Base-by-base conservation (phyloP, 2,329 filamentous ascomycete species). In the Nothophaeocryptopus gaeumannii region DNA sequence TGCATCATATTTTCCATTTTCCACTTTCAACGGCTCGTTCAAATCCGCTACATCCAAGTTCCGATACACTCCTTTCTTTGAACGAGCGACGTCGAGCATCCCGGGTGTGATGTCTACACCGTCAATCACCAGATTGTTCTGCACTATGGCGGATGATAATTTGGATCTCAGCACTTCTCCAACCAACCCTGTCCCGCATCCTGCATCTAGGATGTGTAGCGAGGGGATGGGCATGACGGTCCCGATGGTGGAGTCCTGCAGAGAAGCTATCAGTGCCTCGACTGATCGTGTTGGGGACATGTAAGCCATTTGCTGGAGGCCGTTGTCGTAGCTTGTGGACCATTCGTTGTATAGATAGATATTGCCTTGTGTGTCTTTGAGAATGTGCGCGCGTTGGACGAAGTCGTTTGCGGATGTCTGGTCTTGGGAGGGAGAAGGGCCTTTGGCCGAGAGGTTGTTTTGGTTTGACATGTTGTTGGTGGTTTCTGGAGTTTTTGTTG, bases 281-380 rank as follows among this genome's bases (percentile, higher is more conserved):
- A 54, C 51, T 8, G 51, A 42, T 13, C 41, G 34, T 10, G 41
- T 35, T 5, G 54, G 54, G 4, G 50, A 54, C n/a, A 46, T 43
- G 32, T 54, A 54, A 11, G 47, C 33, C 8, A 37, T 33, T n/a
- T 44, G 29, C 1, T 35, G 33, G 5, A 55, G 45, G 13, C 53
- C 50, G 10, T 12, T 12, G 14, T 55, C 55, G 39, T 58, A 58
- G 11, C 41, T 43, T 9, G 40, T 33, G 8, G 55, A 52, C 55
- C 52, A 58, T 47, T 55, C 55, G 33, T 51, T 47, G 32, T 58
- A 58, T 1, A 57, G 39, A 5, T 57, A 20, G 16, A 47, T 37
- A 11, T 48, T 44, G n/a, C 39, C 36, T 3, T 43, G 26, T 7
- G 43, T 42, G 9, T 31, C 45, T 11, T 46, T 38, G 5, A 57